phyloP scores from a whole-genome alignment of 2,329 filamentous ascomycete species.

The Pseudogymnoascus sp. region DNA sequence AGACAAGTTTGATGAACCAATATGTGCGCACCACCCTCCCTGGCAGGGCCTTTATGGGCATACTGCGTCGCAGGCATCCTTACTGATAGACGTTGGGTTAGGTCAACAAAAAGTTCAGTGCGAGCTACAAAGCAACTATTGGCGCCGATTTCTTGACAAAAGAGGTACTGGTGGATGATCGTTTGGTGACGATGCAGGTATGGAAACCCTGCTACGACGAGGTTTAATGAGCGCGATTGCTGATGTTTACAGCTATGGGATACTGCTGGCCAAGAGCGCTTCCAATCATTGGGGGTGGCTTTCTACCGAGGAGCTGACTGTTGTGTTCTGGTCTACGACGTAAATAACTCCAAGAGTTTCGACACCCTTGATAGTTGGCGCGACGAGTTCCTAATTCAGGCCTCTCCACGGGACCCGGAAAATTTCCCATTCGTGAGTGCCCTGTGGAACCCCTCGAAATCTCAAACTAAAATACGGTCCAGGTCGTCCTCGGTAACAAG shows the following conservation, averaged over 20 bases:
- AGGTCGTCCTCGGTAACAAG: slow-evolving; percentile 97
- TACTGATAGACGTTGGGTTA: slow-evolving; percentile 32
- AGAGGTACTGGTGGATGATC: slow-evolving; percentile 93
- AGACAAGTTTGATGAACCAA: slow-evolving; percentile 99
- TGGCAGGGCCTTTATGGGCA: not conserved
- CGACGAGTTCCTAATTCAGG: slow-evolving; percentile 96
- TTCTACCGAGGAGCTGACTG: slow-evolving; percentile 98
- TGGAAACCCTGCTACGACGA: slow-evolving; percentile 13
- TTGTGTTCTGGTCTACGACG: slow-evolving; percentile 95
- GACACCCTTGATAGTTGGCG: slow-evolving; percentile 97
- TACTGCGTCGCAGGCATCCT: not conserved
- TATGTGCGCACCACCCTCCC: slow-evolving; percentile 62
- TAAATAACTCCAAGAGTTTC: slow-evolving; percentile 99
- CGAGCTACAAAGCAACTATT: slow-evolving; percentile 99
- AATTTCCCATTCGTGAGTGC: slow-evolving; percentile 88
- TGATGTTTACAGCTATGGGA: slow-evolving; percentile 72
- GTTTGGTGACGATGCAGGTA: slow-evolving; percentile 98
- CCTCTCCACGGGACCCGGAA: slow-evolving; percentile 90
- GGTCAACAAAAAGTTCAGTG: slow-evolving; percentile 99
- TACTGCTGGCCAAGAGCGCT: slow-evolving; percentile 92
- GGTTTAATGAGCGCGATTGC: not conserved
- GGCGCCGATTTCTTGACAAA: slow-evolving; percentile 97
- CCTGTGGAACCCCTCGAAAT: slow-evolving; percentile 2
- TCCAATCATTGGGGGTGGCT: slow-evolving; percentile 92
- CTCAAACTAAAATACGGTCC: slow-evolving; percentile 12